Conservation (phyloP, 148 eudicot species). For the Spergularia marina region DNA sequence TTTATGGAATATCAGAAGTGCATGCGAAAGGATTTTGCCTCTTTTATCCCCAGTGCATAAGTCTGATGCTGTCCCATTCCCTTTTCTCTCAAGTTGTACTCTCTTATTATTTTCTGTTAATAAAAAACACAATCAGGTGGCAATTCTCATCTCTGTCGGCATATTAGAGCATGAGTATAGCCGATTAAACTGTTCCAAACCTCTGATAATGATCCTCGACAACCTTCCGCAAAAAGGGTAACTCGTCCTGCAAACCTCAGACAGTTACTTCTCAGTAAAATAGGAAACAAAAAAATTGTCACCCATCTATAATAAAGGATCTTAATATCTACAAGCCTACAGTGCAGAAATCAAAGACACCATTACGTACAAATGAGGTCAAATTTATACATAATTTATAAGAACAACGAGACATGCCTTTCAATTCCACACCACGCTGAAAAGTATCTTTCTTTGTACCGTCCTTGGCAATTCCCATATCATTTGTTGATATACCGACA, state of each 20-base stretch:
- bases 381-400: not conserved
- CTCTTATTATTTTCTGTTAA: slow-evolving; percentile 56
- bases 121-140: slow-evolving; percentile 1
- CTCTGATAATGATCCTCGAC: slow-evolving; percentile 97
- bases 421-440: slow-evolving; percentile 93
- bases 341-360: no score
- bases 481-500: slow-evolving; percentile 89
- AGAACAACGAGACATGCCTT: slow-evolving; percentile 42
- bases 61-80: slow-evolving; percentile 90
- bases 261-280: slow-evolving; percentile 19
- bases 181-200: slow-evolving; percentile 35
- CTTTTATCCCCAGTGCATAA: slow-evolving; percentile 90
- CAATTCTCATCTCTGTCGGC: slow-evolving; percentile 11
- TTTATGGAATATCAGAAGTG: not conserved
- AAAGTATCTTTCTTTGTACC: slow-evolving; percentile 74
- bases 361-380: not conserved
- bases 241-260: slow-evolving; percentile 54
- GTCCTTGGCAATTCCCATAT: slow-evolving; percentile 88
- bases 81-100: slow-evolving; percentile 72
- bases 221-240: slow-evolving; percentile 84
- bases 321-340: no score
- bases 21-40: slow-evolving; percentile 36
- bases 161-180: slow-evolving; percentile 8
- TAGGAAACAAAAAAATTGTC: not conserved
- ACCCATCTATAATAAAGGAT: not conserved